These are phyloP conservation scores for Osmanthus fragrans DNA, from an alignment of 257 asterid genomes.

Conservation along the genomic window DNA sequence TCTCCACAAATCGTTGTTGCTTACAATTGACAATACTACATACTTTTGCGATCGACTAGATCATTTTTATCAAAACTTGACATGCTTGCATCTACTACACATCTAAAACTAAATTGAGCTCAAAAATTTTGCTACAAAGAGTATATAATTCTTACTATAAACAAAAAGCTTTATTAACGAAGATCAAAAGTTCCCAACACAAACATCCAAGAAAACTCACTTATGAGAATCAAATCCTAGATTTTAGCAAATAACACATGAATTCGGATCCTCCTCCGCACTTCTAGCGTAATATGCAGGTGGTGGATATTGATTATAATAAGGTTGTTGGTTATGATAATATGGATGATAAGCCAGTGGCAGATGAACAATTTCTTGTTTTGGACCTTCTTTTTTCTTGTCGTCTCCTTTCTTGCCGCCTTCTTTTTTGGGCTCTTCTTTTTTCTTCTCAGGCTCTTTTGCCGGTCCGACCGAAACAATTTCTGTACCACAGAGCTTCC, in stretches of 20 bases:
- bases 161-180: neutral
- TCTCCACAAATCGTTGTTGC: no score
- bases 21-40: no score
- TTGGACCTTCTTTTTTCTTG: slow-evolving; percentile 48
- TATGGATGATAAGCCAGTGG: slow-evolving; percentile 39
- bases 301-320: slow-evolving; percentile 34
- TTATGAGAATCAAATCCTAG: neutral
- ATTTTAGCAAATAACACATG: slow-evolving; percentile 46
- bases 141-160: neutral
- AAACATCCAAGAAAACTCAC: slow-evolving; percentile 1
- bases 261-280: slow-evolving; percentile 57
- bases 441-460: slow-evolving; percentile 74
- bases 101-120: no score
- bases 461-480: slow-evolving; percentile 71
- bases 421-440: slow-evolving; percentile 49
- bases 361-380: slow-evolving; percentile 30
- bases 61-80: no score
- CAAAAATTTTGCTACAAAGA: no score
- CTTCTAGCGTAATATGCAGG: slow-evolving; percentile 38
- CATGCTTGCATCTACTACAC: no score
- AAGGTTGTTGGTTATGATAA: no score
- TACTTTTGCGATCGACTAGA: no score
- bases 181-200: neutral
- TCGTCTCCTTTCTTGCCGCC: slow-evolving; percentile 38
- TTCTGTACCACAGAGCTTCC: slow-evolving; percentile 68